Evolutionary conservation across 345 rosid species (phyloP), one percentile per base, ranked within the genome.

Genomic region (Nephelium lappaceum): DNA sequence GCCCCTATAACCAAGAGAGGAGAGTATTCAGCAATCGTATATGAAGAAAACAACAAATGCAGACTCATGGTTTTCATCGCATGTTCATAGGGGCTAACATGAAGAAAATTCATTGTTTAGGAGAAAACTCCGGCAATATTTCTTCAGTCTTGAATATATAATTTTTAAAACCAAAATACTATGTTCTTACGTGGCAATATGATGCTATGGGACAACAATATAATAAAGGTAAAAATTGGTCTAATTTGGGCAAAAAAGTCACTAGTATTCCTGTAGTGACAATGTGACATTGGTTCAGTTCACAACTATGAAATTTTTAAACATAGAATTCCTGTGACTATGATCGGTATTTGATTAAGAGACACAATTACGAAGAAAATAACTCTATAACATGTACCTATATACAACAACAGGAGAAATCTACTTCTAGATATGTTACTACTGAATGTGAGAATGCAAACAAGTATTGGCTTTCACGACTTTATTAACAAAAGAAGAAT

Each of bases 1-100:
- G 25, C 93, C 98, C 86, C 95, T 90, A 75, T 2, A 82, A 79
- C 55, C 79, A 25, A 57, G 71, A 53, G 41, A 78, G 49, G 53
- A 69, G 53, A 67, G 69, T 75, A 45, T 75, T 68, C 58, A 21
- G 68, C 16, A 43, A 42, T 21, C 45, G 16, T 60, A 42, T 24
- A 38, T 21, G 53, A 38, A 24, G 8, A 39, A 66, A 27, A 31
- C 1, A 43, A 67, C 62, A 6, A 18, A 66, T 68, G 42, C 63
- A 65, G 21, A 49, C 15, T 11, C 15, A 14, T 49, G 55, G 55
- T 49, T 49, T 49, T 49, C 55, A 49, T 12, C 14, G 19, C 19
- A 49, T 49, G 19, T 49, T 49, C 55, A 14, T 49, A 49, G 5
- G 15, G 3, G 55, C 5, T 15, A 49, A 49, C 55, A 15, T 14